These are phyloP conservation scores for Dendrostoma leiphaemia DNA, from an alignment of 2,329 filamentous ascomycete genomes.

Conservation along the genomic window DNA sequence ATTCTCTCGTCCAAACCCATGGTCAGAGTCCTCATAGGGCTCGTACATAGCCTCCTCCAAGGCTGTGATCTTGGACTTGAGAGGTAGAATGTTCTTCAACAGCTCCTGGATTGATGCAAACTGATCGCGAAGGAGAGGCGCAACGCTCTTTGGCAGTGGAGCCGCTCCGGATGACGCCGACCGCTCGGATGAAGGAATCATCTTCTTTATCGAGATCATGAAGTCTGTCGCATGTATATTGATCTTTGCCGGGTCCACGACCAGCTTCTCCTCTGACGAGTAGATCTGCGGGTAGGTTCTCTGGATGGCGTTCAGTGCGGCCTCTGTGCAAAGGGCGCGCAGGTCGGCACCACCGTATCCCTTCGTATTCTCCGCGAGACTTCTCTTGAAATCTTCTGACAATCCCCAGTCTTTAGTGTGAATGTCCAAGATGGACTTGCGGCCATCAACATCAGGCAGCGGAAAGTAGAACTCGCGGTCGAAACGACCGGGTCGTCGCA, in stretches of 20 bases:
- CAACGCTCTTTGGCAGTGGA: constrained; percentile 74
- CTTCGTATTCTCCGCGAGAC: constrained; percentile 85
- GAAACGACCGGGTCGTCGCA: constrained; percentile 89
- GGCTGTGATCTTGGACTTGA: constrained; percentile 82
- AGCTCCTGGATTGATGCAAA: constrained; percentile 66
- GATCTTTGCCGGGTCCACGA: constrained; percentile 83
- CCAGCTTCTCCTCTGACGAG: constrained; percentile 80
- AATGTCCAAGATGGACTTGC: constrained; percentile 87
- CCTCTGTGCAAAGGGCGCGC: constrained; percentile 91
- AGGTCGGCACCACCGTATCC: constrained; percentile 96
- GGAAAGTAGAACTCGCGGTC: constrained; percentile 99
- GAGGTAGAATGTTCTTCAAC: constrained; percentile 75
- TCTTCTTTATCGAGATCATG: constrained; percentile 94
- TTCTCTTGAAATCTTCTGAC: constrained; percentile 73
- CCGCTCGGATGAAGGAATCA: constrained; percentile 90
- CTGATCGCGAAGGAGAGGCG: constrained; percentile 75
- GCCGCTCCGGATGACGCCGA: constrained; percentile 82
- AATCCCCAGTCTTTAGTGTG: constrained; percentile 94
- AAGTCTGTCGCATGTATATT: constrained; percentile 90
- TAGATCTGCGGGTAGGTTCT: constrained; percentile 97
- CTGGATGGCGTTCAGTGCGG: constrained; percentile 92
- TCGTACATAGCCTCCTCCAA: constrained; percentile 93
- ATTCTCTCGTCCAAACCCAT: constrained; percentile 81
- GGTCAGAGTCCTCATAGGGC: constrained; percentile 76
- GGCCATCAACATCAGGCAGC: constrained; percentile 75